Percentiles rank a stretch among this genome's conserved stretches.
phyloP scores from a whole-genome alignment of 2,329 filamentous ascomycete species.

The Neospermospora avenae region DNA sequence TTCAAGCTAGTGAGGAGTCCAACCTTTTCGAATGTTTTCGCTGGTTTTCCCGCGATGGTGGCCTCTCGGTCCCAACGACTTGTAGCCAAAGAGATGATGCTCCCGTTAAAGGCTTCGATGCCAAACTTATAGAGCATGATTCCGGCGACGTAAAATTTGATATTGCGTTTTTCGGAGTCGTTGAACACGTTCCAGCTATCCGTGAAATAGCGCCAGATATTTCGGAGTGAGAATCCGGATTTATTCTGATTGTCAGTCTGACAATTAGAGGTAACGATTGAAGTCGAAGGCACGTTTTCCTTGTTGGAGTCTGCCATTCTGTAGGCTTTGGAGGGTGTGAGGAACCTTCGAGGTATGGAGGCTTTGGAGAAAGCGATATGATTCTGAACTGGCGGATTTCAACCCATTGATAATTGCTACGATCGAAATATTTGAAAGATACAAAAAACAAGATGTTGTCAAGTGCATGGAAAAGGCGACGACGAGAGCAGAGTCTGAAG shows the following conservation, averaged over 20 bases:
- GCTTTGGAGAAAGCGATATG: not conserved
- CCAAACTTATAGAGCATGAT: conserved; percentile 8
- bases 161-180: not conserved
- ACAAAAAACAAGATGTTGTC: too few relatives aligned
- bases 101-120: conserved; percentile 3
- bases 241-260: not conserved
- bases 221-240: not conserved
- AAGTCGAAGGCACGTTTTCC: not conserved
- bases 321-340: not conserved
- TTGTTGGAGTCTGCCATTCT: not conserved
- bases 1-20: conserved; percentile 1
- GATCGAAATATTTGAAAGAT: too few relatives aligned
- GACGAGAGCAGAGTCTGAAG: too few relatives aligned
- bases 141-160: not conserved
- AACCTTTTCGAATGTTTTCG: not conserved
- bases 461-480: too few relatives aligned
- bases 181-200: too few relatives aligned
- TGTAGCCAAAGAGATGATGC: conserved; percentile 2
- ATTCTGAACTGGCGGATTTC: too few relatives aligned
- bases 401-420: too few relatives aligned
- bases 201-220: not conserved
- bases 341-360: not conserved
- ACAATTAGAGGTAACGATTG: not conserved
- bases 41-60: not conserved
- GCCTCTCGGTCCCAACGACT: conserved; percentile 5